These are phyloP conservation scores for Sclerotinia minor DNA, from an alignment of 2,329 filamentous ascomycete genomes.

Conservation along the genomic window DNA sequence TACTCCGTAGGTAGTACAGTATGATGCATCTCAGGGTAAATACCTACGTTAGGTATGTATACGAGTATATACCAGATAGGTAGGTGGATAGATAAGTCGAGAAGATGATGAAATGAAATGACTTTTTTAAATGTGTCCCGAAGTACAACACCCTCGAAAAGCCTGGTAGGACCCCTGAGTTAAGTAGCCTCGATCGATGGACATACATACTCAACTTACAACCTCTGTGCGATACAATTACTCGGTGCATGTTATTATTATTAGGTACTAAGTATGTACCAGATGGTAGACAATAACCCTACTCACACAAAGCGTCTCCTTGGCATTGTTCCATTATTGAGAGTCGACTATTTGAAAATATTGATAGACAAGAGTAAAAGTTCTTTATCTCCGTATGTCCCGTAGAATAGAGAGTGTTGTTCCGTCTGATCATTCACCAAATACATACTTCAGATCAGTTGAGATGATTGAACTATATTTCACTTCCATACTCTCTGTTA, in stretches of 20 bases:
- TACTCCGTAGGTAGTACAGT: background rate
- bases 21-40: background rate
- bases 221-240: background rate
- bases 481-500: too few species aligned
- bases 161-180: background rate
- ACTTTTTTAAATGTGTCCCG: background rate
- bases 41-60: too few species aligned
- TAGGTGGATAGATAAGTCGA: background rate
- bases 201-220: background rate
- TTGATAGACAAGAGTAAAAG: background rate
- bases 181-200: background rate
- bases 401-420: background rate
- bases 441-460: too few species aligned
- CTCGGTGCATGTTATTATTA: background rate
- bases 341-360: background rate
- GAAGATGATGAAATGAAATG: background rate
- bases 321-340: background rate
- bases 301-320: background rate
- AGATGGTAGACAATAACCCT: background rate
- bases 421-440: background rate
- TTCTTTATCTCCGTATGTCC: too few species aligned
- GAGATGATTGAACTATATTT: too few species aligned
- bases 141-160: too few species aligned
- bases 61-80: background rate
- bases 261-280: background rate